These are phyloP conservation scores for Venturia asperata DNA, from an alignment of 2,329 filamentous ascomycete genomes.

Conservation along the genomic window DNA sequence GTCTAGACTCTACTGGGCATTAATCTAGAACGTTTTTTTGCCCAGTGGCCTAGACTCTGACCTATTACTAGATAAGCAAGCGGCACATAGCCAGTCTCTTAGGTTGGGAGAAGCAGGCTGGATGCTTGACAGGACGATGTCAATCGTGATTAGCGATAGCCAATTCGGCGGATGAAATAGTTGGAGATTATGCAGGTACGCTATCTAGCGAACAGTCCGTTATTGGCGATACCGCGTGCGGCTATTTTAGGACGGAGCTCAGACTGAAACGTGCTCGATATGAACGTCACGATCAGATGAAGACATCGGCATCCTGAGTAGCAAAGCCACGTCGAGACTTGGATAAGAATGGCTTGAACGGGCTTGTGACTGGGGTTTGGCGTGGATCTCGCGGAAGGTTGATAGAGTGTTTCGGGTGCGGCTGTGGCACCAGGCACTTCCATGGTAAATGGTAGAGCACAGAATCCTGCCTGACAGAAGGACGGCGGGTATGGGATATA, in stretches of 20 bases:
- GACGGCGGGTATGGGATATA: not conserved
- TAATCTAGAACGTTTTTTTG: not conserved
- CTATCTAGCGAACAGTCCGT: not conserved
- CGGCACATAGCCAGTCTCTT: not conserved
- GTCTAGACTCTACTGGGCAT: not conserved
- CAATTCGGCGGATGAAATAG: not conserved
- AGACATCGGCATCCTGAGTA: not conserved
- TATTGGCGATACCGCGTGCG: not conserved
- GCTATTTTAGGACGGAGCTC: not conserved
- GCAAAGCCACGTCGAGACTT: not conserved
- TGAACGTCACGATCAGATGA: not conserved
- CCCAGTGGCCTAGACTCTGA: not conserved
- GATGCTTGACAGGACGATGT: not conserved
- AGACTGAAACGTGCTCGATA: slow-evolving; percentile 2
- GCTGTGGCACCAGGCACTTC: not conserved
- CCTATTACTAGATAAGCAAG: not conserved
- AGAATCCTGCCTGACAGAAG: not conserved
- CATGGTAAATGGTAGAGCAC: not conserved
- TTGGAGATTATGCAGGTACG: slow-evolving; percentile 1
- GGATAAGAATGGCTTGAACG: not conserved
- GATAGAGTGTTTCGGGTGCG: slow-evolving; percentile 4
- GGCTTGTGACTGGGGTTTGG: slow-evolving; percentile 6
- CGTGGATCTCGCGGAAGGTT: not conserved
- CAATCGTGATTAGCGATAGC: not conserved
- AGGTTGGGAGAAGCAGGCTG: not conserved